Conservation (phyloP, 208 protist genomes). For the Angomonas desouzai region DNA sequence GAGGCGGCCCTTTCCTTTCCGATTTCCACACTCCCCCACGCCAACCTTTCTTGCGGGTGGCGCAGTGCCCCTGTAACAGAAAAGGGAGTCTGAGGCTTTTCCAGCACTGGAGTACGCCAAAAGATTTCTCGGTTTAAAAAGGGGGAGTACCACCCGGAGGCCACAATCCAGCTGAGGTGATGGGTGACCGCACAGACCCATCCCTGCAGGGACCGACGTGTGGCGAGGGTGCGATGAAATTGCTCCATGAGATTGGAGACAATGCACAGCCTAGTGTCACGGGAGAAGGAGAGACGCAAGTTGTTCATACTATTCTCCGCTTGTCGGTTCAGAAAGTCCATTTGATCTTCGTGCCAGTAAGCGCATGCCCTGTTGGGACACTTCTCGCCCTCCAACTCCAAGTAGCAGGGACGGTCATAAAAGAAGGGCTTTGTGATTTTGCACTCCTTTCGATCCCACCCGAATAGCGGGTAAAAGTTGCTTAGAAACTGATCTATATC, state of each 20-base stretch:
- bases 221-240: neutral
- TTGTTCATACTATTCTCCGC: neutral
- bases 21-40: slow-evolving; percentile 7
- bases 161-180: neutral
- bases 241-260: neutral
- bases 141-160: neutral
- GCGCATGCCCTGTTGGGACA: neutral
- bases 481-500: slow-evolving; percentile 31
- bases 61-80: neutral
- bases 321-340: neutral
- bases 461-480: slow-evolving; percentile 46
- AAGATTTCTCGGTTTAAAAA: neutral
- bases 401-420: slow-evolving; percentile 65
- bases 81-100: neutral
- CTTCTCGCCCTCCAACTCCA: slow-evolving; percentile 21
- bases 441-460: slow-evolving; percentile 17
- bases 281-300: neutral
- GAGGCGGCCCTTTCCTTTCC: neutral
- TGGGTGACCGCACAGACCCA: neutral
- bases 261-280: neutral
- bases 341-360: slow-evolving; percentile 7
- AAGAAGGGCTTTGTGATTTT: slow-evolving; percentile 27
- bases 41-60: slow-evolving; percentile 14
- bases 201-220: neutral
- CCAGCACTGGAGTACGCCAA: neutral